Percentiles rank a stretch among this genome's conserved stretches.
phyloP scores from a whole-genome alignment of 2,329 filamentous ascomycete species.

The Zopfia rhizophila region DNA sequence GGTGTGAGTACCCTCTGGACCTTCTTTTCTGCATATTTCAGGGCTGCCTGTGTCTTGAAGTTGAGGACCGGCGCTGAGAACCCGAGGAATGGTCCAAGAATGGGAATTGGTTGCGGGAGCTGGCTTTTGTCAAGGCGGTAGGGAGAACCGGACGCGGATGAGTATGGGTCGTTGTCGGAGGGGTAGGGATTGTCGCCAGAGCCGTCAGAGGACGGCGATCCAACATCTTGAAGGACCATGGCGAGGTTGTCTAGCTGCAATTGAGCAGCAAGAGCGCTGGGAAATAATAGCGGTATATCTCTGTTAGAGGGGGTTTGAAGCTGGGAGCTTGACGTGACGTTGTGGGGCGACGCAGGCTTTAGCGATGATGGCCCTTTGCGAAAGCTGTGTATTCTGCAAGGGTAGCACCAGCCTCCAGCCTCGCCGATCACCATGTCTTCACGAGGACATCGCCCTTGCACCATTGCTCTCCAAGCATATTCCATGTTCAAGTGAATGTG shows the following conservation, averaged over 20 bases:
- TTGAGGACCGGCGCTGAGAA: conserved; percentile 38
- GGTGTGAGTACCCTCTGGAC: conserved; percentile 51
- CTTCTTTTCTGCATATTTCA: conserved; percentile 45
- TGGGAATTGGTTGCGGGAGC: conserved; percentile 49
- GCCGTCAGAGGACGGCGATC: conserved; percentile 40
- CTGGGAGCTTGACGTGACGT: too few relatives aligned
- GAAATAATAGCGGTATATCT: too few relatives aligned
- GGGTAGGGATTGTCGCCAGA: conserved; percentile 43
- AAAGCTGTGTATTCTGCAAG: too few relatives aligned
- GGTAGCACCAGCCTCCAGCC: too few relatives aligned
- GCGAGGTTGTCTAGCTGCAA: conserved; percentile 16
- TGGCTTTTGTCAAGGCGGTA: conserved; percentile 49
- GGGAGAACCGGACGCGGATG: conserved; percentile 29
- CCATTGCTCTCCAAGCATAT: too few relatives aligned
- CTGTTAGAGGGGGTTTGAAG: too few relatives aligned
- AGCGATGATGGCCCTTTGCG: too few relatives aligned
- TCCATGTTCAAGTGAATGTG: too few relatives aligned
- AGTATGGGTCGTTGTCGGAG: conserved; percentile 52
- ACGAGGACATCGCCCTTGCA: too few relatives aligned
- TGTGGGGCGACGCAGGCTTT: too few relatives aligned
- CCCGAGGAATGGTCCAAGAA: conserved; percentile 44
- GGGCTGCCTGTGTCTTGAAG: conserved; percentile 42
- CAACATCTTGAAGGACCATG: conserved; percentile 56
- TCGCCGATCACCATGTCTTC: too few relatives aligned
- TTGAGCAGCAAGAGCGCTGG: conserved; percentile 44